Evolutionary conservation across 495 filamentous ascomycete genomes (phyloP), one percentile per base, ranked within the genome.

Genomic region (Penicillium ucsense): DNA sequence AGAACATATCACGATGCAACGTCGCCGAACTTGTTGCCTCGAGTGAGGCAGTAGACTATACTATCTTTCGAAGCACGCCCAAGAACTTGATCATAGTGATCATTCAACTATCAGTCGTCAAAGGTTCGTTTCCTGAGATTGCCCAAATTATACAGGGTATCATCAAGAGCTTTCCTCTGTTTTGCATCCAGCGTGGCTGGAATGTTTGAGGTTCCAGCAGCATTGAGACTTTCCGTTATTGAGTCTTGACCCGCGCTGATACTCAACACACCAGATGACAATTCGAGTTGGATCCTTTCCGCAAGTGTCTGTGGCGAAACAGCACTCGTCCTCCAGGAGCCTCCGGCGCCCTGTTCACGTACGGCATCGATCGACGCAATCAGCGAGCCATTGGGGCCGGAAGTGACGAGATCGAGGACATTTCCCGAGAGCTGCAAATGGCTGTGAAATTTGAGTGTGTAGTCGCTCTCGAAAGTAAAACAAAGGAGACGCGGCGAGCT

Each of bases 101-200:
- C 38, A 10, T 38, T 8, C 31, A 12, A 37, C 27, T 43, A 43
- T 53, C 51, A 59, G 29, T 71, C 62, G 11, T 65, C 51, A 5
- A 44, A 53, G n/a, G n/a, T 49, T 43, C 50, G 76, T 71, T 94
- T 96, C 43, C 90, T 75, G 43, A 95, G 69, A 48, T 80, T 82
- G 41, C 80, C 83, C 41, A 88, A 65, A 3, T 72, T 71, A 64
- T 95, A 95, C 45, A 95, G 51, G 1, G 82, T 63, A 40, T 80
- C 66, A 43, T 65, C 64, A 30, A 76, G 40, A 41, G 54, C 54
- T 38, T 61, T 59, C 41, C 53, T 51, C 37, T 57, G 41, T 47
- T 74, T 67, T 34, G 54, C 49, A 12, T 65, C 58, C 39, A 77
- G 30, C 30, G 47, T 54, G 10, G 59, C 43, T 34, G 56, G 27